Percentiles rank a stretch among this genome's conserved stretches.
Conservation (phyloP, 495 filamentous ascomycete species). For the Chaetomium fimeti region DNA sequence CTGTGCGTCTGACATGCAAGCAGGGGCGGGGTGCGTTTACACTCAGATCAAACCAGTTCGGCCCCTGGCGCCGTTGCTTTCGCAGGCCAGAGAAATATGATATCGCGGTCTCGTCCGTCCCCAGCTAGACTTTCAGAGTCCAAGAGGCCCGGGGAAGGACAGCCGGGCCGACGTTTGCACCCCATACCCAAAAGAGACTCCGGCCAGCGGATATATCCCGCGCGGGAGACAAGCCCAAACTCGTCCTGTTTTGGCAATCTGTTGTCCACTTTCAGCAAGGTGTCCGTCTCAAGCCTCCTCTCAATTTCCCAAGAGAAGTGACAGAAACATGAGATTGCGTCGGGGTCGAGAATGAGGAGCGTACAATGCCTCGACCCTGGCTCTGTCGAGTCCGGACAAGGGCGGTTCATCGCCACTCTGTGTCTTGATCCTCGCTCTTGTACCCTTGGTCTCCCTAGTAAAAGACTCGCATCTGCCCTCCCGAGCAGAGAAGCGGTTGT, state of each 20-base stretch:
- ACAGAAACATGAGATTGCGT: neutral
- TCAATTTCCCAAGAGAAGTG: slow-evolving; percentile 15
- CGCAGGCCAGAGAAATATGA: neutral
- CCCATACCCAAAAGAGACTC: neutral
- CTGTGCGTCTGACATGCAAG: neutral
- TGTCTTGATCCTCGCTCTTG: neutral
- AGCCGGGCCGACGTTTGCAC: slow-evolving; percentile 14
- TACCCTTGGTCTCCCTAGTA: neutral
- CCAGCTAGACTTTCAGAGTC: neutral
- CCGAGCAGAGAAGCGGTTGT: neutral
- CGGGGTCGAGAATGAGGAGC: neutral
- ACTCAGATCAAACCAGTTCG: neutral
- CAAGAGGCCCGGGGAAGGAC: neutral
- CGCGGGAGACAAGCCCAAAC: slow-evolving; percentile 14
- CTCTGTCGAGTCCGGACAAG: neutral
- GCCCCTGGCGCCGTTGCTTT: neutral
- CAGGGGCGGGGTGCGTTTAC: neutral
- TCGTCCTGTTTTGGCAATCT: slow-evolving; percentile 21
- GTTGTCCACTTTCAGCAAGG: slow-evolving; percentile 26
- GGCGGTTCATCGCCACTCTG: slow-evolving; percentile 10
- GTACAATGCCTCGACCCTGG: slow-evolving; percentile 9
- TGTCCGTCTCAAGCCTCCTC: slow-evolving; percentile 3
- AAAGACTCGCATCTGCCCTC: neutral
- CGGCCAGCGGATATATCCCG: slow-evolving; percentile 2
- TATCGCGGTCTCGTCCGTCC: neutral